Percentiles rank a stretch among this genome's conserved stretches.
phyloP scores from a whole-genome alignment of 257 asterid species.

The Buddleja alternifolia region DNA sequence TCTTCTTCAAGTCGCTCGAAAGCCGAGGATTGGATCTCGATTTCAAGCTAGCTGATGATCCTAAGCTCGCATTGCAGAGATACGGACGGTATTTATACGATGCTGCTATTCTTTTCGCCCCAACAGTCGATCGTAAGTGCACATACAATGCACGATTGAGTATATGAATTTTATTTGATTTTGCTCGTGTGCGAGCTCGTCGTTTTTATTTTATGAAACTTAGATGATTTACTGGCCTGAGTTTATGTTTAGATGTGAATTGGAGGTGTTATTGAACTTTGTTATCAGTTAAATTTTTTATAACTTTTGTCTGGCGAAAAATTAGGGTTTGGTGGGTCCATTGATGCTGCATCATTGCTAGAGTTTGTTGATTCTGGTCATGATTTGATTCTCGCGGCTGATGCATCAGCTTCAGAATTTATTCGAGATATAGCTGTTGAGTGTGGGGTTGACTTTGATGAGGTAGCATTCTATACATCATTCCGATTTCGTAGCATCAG shows the following conservation, averaged over 20 bases:
- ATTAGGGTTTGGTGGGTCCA: slow-evolving; percentile 78
- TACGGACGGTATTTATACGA: slow-evolving; percentile 72
- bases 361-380: slow-evolving; percentile 84
- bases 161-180: not conserved
- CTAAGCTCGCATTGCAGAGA: slow-evolving; percentile 74
- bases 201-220: not conserved
- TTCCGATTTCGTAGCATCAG: not conserved
- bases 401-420: slow-evolving; percentile 68
- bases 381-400: slow-evolving; percentile 79
- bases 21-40: slow-evolving; percentile 64
- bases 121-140: slow-evolving; percentile 61
- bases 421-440: slow-evolving; percentile 78
- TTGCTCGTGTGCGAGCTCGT: not conserved
- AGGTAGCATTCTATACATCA: slow-evolving; percentile 42
- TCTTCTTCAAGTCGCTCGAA: slow-evolving; percentile 68
- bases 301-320: slow-evolving; percentile 10
- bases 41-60: slow-evolving; percentile 76
- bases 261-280: not conserved
- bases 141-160: not conserved
- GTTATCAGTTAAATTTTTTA: not conserved
- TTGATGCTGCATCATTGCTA: slow-evolving; percentile 57
- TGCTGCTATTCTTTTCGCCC: slow-evolving; percentile 70
- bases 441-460: slow-evolving; percentile 90
- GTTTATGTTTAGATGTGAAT: not conserved
- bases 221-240: not conserved